Base-by-base conservation (phyloP, 495 filamentous ascomycete genomes). In the Penicillium pulvis region DNA sequence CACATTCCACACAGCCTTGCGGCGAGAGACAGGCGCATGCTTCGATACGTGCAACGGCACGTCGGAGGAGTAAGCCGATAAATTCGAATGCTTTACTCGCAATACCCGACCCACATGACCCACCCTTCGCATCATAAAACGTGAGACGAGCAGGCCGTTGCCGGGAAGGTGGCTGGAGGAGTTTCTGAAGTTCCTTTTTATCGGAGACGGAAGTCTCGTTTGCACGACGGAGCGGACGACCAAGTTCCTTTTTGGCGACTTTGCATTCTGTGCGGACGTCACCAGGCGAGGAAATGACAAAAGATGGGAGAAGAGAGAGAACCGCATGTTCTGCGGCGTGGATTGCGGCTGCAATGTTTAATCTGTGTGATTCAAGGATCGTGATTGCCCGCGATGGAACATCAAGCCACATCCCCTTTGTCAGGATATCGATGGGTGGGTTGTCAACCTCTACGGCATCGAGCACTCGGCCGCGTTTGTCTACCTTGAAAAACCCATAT, bases 221-320 rank as follows among this genome's bases (percentile, higher is more conserved):
- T 19, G 70, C 74, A 7, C 60, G 63, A 30, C 68, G 67, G 30
- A 76, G 66, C 7, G 67, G 61, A 6, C 58, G 65, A 16, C 71
- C 72, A 2, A 79, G 60, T 66, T 90, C 86, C 55, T 85, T 85
- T 64, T 87, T 85, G 19, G 90, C 87, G 47, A 97, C 92, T 74
- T 98, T 98, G 66, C 94, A 98, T 75, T 98, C 94, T 1, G 94
- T 98, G 19, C 90, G 86, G 16, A 98, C 91, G 59, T 96, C 93
- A 48, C 90, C 92, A 3, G 89, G 87, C 74, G 92, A 87, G 59
- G 84, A 88, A 56, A 96, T 83, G 26, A 97, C 92, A 65, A 94
- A 96, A 41, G 89, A 92, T 0, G 93, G 93, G 71, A 98, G 86
- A 0, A 98, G 79, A 35, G 84, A 88, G 30, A 97, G 80, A 53